Base-by-base conservation (phyloP, 495 filamentous ascomycete genomes). In the Lasiosphaeris hirsuta region DNA sequence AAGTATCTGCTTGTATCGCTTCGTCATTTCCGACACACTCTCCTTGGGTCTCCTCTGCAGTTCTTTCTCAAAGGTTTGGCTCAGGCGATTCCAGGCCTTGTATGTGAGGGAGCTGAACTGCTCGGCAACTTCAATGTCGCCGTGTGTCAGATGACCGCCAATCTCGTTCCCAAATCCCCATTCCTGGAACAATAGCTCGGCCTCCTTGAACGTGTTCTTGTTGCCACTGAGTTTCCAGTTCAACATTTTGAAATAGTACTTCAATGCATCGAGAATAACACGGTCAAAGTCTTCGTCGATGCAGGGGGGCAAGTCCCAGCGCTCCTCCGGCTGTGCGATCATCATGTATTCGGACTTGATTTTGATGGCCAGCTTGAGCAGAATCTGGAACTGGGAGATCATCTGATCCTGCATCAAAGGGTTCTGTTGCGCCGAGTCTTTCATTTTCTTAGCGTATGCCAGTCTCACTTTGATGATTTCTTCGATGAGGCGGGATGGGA, bases 151-250 rank as follows among this genome's bases (percentile, higher is more conserved):
- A 63, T 90, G 88, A 18, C 87, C 82, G 10, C 92, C 94, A 57
- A 97, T 88, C 54, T 91, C 87, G 64, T 97, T 97, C 1, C 88
- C 92, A 60, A 96, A 97, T 23, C 87, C 88, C 93, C 94, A 98
- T 70, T 97, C 94, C 63, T 96, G 92, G 66, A 96, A 93, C 34
- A 98, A 75, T 59, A 98, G 90, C 72, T 98, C 94, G 10, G 94
- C 94, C 65, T 97, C 94, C 68, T 97, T 97, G 81, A 97, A 97
- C 0, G 94, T 96, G 72, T 97, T 98, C 69, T 96, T 97, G 74
- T 97, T 97, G 43, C 91, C 90, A 66, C 90, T 91, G 44, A 98
- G 77, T 68, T 97, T 97, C 89, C 92, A 96, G 63, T 96, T 96
- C 50, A 98, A 77, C 75, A 98, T 88, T 62, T 90, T 89, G 78